Evolutionary conservation across 2,329 filamentous ascomycete species (phyloP).

Genomic region (Aspergillus quadricinctus): DNA sequence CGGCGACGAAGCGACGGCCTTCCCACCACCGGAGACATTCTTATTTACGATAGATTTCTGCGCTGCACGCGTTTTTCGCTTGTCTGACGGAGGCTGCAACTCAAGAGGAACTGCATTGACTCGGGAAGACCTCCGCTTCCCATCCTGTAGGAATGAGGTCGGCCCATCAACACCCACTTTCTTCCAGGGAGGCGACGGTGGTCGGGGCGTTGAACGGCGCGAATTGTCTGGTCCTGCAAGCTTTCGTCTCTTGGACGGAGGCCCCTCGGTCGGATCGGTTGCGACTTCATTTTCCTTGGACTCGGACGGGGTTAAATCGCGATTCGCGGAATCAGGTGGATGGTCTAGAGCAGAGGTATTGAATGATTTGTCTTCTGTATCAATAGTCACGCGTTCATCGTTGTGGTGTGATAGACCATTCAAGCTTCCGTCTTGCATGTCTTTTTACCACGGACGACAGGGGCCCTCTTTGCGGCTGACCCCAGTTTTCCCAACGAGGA

Average conservation of each 20-base stretch:
- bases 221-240: conserved; percentile 33
- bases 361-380: conserved; percentile 19
- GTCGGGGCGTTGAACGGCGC: conserved; percentile 37
- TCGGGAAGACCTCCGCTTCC: conserved; percentile 58
- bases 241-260: conserved; percentile 44
- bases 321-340: conserved; percentile 17
- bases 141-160: conserved; percentile 69
- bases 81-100: conserved; percentile 44
- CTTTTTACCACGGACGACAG: conserved; percentile 40
- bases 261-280: conserved; percentile 31
- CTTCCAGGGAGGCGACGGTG: conserved; percentile 86
- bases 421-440: conserved; percentile 45
- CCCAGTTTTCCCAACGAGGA: conserved; percentile 44
- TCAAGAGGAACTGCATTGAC: conserved; percentile 48
- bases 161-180: conserved; percentile 78
- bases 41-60: conserved; percentile 32
- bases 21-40: conserved; percentile 20
- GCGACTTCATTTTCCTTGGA: conserved; percentile 27
- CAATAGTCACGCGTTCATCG: conserved; percentile 35
- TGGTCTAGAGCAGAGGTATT: conserved; percentile 19
- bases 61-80: conserved; percentile 43
- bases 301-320: conserved; percentile 23
- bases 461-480: conserved; percentile 39
- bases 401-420: conserved; percentile 36
- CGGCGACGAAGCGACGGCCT: conserved; percentile 28